Evolutionary conservation across 768 basidiomycete species (phyloP), one percentile per base, ranked within the genome.

Genomic region (Symmetrospora coprosmae): DNA sequence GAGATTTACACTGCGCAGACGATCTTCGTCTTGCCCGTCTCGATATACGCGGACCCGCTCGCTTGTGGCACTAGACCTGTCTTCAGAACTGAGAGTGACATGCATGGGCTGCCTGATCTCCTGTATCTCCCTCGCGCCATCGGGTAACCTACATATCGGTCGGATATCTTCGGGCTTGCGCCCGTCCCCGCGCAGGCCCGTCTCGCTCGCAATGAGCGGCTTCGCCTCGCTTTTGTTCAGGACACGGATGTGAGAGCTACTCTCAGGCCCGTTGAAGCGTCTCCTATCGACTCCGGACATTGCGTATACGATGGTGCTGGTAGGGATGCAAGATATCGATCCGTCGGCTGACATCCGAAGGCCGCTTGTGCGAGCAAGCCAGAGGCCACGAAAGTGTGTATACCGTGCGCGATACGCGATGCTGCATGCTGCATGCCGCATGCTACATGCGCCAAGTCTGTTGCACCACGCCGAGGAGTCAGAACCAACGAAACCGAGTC

Each of bases 21-120:
- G 64, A 99, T 82, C 75, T 99, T 99, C 0, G 87, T 86, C 56
- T 79, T 79, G 59, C 86, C 85, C 1, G 84, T 85, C 74, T 99
- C 94, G 66, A 99, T 86, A 70, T 97, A 99, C 11, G 89, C 90
- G 17, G 90, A 94, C 1, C 94, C 94, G 69, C 89, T 91, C 0
- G 94, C 92, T 73, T 94, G 89, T 63, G 75, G 84, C 53, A 94
- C 88, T 14, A 97, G 75, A 8, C 90, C 89, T 28, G 87, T 82
- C 70, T 90, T 83, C 47, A 99, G 74, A 73, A 87, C 91, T 99
- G 64, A 46, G 34, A 43, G 47, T 28, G 50, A 51, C 47, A 46
- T 40, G 59, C 61, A 56, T 50, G 64, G 63, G n/a, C 19, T 49
- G 38, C 30, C 28, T 50, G 31, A 30, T 9, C 49, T 30, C 27